Evolutionary conservation across 2,329 filamentous ascomycete species (phyloP), one percentile per base, ranked within the genome.

Genomic region (Periconia macrospinosa): DNA sequence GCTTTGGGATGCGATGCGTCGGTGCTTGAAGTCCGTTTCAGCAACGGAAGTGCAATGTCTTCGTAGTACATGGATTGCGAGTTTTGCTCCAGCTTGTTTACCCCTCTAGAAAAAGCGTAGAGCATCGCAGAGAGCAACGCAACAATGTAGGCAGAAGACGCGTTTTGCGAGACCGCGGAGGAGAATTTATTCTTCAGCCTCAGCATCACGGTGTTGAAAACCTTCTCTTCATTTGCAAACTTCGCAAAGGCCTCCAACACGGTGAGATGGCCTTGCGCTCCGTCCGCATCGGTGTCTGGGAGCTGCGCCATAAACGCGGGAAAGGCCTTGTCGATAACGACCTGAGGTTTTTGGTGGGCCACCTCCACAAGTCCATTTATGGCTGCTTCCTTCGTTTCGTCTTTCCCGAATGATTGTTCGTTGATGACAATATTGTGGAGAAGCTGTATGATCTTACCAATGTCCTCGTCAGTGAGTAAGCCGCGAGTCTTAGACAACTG

Each of bases 301-400:
- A 89, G 71, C 40, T 83, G 81, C 3, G 85, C 84, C 70, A 88
- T 80, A 65, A 89, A 87, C 6, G 83, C 83, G 23, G 86, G 86
- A 61, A 89, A 84, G 0, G 85, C 84, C 52, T 85, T 85, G 45
- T 86, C 81, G 62, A 86, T 82, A 27, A 89, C 83, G 11, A 86
- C 72, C 45, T 81, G 79, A 17, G 86, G 83, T 61, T 85, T 86
- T 54, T 84, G 79, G 55, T 82, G 82, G 7, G 86, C 86, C 41
- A 88, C 80, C 33, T 85, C 81, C 3, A 83, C 79, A 43, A 89
- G 76, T 20, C 81, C 80, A 33, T 76, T 72, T 54, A 88, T 82
- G 6, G 85, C 83, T 56, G 83, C 79, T 54, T 81, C 77, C 57
- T 84, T 84, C 33, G 87, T 72, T 54, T 85, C 81, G 50, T 82